Percentiles rank a stretch among this genome's conserved stretches.
These are phyloP conservation scores for Pichia sp. DNA, from an alignment of 1,139 yeast genomes.

Conservation along the genomic window DNA sequence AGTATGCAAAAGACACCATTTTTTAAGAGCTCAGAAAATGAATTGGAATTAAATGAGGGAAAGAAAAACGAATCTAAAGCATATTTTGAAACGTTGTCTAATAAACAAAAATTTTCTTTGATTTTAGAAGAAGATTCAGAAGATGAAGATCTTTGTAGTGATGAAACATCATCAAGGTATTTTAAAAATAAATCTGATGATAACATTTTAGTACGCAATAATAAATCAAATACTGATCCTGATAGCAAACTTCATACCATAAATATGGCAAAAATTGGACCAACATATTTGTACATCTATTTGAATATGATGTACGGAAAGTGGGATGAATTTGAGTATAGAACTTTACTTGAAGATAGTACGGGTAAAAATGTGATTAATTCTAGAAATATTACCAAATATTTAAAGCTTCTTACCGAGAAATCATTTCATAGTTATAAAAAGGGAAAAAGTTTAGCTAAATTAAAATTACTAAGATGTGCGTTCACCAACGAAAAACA, in stretches of 20 bases:
- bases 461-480: constrained; percentile 2
- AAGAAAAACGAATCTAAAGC: not conserved
- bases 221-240: not conserved
- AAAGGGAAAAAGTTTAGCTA: not conserved
- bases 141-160: not conserved
- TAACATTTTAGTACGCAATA: not conserved
- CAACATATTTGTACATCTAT: constrained; percentile 9
- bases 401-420: not conserved
- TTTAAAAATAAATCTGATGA: not conserved
- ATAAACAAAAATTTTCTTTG: constrained; percentile 4
- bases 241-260: constrained; percentile 2
- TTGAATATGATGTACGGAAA: constrained; percentile 9
- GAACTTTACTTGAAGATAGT: not conserved
- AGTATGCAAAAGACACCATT: constrained; percentile 2
- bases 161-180: not conserved
- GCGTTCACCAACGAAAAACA: constrained; percentile 1
- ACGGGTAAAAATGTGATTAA: not conserved
- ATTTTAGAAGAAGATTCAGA: constrained; percentile 4
- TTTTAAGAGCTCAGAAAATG: not conserved
- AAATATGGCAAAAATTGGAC: constrained; percentile 7
- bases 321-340: constrained; percentile 10
- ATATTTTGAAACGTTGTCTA: not conserved
- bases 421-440: constrained; percentile 2
- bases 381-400: not conserved
- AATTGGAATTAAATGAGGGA: not conserved